Evolutionary conservation across 805 yeast species (phyloP), one percentile per base, ranked within the genome.

Genomic region (Starmerella geochares): DNA sequence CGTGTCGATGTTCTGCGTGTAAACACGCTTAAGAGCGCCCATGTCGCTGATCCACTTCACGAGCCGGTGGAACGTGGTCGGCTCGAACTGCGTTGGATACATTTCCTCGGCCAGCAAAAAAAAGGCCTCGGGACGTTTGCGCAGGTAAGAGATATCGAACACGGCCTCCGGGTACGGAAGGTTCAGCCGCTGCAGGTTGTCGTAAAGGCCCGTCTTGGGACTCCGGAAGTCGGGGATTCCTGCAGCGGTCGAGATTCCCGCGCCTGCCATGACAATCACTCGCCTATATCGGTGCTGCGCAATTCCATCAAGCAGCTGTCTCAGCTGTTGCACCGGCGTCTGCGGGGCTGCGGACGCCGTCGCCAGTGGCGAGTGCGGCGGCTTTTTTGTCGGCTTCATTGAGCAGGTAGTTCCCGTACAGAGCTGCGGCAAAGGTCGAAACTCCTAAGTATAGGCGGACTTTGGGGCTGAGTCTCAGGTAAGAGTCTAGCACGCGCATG

Each of bases 211-310:
- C 1, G 97, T 90, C 38, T 78, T 76, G 0, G 96, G 96, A 17
- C 94, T 80, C 57, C 97, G 72, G 64, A 90, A 90, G 64, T 90
- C 98, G 0, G 97, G 98, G 41, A 88, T 90, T 0, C 97, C 98
- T 42, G 94, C 87, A 2, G 84, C 72, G 0, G 97, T 90, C 2
- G 96, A 86, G 35, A 87, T 80, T 1, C 98, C 98, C 0, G 98
- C 98, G 1, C 98, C 98, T 8, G 80, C 67, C 63, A 67, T 56
- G 53, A 67, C 65, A 6, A 65, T 62, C 20, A 66, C 59, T 19
- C 63, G 62, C 35, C 54, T 53, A 50, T 54, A 55, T 49, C 55
- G 50, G 35, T 51, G 46, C 19, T 32, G 33, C 13, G 42, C 51
- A 20, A 59, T 47, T 13, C 56, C 60, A 3, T 29, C 40, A 14